A percentile compares a stretch with the other conserved stretches of the same genome.
phyloP scores from a whole-genome alignment of 2,329 filamentous ascomycete species.

The Elsinoe fawcettii region DNA sequence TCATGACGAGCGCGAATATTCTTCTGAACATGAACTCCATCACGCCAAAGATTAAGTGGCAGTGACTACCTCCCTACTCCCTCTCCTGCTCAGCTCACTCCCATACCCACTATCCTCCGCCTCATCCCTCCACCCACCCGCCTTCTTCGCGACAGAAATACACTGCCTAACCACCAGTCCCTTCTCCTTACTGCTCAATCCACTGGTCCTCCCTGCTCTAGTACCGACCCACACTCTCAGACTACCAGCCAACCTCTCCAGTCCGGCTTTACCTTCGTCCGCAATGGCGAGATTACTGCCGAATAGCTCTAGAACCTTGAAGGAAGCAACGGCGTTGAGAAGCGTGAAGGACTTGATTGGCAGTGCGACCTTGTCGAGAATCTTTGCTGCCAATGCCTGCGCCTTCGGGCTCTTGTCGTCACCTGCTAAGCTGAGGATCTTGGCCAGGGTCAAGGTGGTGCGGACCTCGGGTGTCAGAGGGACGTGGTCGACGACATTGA shows the following conservation, averaged over 20 bases:
- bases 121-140: conserved; percentile 32
- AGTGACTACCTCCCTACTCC: background rate
- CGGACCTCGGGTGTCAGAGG: conserved; percentile 51
- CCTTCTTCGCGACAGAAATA: conserved; percentile 36
- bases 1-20: background rate
- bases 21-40: background rate
- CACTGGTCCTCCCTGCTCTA: conserved; percentile 34
- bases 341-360: conserved; percentile 35
- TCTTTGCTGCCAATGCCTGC: conserved; percentile 32
- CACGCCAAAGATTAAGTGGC: no score
- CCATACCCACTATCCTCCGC: conserved; percentile 28
- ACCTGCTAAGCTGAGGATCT: conserved; percentile 44
- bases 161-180: conserved; percentile 35
- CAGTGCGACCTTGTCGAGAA: conserved; percentile 36
- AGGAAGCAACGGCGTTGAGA: conserved; percentile 40
- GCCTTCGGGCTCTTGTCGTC: conserved; percentile 24
- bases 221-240: conserved; percentile 42
- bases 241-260: conserved; percentile 38
- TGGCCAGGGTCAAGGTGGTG: conserved; percentile 52
- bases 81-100: conserved; percentile 19
- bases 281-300: conserved; percentile 29
- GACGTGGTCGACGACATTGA: conserved; percentile 46
- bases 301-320: conserved; percentile 35
- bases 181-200: conserved; percentile 33
- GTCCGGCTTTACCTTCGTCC: conserved; percentile 30